Base-by-base conservation (phyloP, 169 alveolate species). In the Cryptosporidium sp. region DNA sequence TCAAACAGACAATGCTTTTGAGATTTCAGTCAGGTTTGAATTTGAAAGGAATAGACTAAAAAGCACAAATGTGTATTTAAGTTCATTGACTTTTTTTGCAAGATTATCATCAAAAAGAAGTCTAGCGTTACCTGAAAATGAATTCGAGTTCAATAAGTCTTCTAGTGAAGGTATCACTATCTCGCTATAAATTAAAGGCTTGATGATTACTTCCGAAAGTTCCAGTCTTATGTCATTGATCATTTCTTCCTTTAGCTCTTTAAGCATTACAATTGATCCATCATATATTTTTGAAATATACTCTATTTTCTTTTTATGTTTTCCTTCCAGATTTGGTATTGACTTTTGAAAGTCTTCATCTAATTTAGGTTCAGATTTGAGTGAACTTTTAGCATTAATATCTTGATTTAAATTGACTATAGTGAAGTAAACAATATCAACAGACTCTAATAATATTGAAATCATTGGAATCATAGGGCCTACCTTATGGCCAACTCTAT, bases 371-470 rank as follows among this genome's bases (percentile, higher is more conserved):
- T 33, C 51, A 6, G 73, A 67, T 16, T 0, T 29, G 5, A 21
- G 3, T 16, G 23, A 70, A 31, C 29, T 43, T 7, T 5, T 45
- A 3, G 16, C 16, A 59, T 43, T 29, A 26, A 26, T 14, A 65
- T 61, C 89, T 21, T 80, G 26, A 9, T 26, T 14, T 26, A 80
- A 65, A 80, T 80, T 80, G 7, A 62, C 29, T n/a, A 80, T 5
- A 33, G 89, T 39, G 18, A 26, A 41, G 48, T 61, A 41, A 41
- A 80, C 89, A 43, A 80, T 39, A 33, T 80, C 74, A 37, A 80
- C 59, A 0, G 89, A 80, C 43, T 80, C 89, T 12, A 80, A 33
- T 80, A 80, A 65, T n/a, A 80, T 80, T 37, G 69, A 80, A 21
- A 41, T 21, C 51, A 80, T 59, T n/a, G 89, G 89, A 23, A 65